Evolutionary conservation across 345 rosid species (phyloP).

Genomic region (Microcos paniculata): DNA sequence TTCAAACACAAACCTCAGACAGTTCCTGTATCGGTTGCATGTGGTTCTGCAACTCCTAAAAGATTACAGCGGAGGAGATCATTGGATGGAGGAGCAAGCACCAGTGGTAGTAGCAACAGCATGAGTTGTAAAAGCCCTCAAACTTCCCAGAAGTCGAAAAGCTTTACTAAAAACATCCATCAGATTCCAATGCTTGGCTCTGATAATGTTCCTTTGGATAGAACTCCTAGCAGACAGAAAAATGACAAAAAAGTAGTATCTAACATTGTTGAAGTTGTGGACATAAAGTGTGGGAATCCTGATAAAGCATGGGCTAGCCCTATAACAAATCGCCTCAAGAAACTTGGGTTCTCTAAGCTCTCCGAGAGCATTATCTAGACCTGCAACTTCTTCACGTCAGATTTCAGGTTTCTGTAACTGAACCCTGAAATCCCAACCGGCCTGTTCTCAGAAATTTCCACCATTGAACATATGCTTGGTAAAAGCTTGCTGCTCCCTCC

Average conservation of each 20-base stretch:
- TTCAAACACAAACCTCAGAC: slow-evolving; percentile 36
- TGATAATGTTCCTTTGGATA: slow-evolving; percentile 49
- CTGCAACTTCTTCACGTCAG: slow-evolving; percentile 48
- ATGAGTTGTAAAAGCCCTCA: slow-evolving; percentile 29
- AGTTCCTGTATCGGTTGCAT: slow-evolving; percentile 49
- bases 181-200: slow-evolving; percentile 70
- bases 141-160: slow-evolving; percentile 44
- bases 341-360: slow-evolving; percentile 94
- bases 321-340: slow-evolving; percentile 72
- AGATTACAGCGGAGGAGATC: slow-evolving; percentile 58
- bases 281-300: slow-evolving; percentile 78
- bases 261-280: slow-evolving; percentile 81
- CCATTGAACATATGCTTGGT: slow-evolving; percentile 56
- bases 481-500: slow-evolving; percentile 39
- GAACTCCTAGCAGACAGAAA: slow-evolving; percentile 59
- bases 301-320: slow-evolving; percentile 83
- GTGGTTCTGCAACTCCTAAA: slow-evolving; percentile 50
- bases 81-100: slow-evolving; percentile 79
- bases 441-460: slow-evolving; percentile 51
- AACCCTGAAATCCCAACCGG: slow-evolving; percentile 39
- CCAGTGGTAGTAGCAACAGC: slow-evolving; percentile 46
- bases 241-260: slow-evolving; percentile 50
- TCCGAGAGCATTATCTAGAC: slow-evolving; percentile 64
- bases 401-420: slow-evolving; percentile 53
- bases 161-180: slow-evolving; percentile 39